These are phyloP conservation scores for Brassica juncea DNA, from an alignment of 345 rosid species.

Conservation along the genomic window DNA sequence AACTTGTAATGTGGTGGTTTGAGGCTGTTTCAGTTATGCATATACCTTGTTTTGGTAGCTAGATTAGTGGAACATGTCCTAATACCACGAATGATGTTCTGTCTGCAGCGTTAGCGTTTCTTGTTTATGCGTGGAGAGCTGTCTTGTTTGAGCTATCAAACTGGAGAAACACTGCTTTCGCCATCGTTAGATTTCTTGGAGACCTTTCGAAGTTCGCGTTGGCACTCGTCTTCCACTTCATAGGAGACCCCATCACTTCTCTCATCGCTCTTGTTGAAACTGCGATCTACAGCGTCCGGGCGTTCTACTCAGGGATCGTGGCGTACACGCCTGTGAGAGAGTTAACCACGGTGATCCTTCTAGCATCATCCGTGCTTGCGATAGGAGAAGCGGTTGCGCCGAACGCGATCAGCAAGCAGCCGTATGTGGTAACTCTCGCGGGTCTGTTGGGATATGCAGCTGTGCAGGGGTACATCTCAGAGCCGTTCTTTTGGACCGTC, in stretches of 20 bases:
- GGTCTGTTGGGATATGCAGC: slow-evolving; percentile 80
- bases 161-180: slow-evolving; percentile 60
- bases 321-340: slow-evolving; percentile 74
- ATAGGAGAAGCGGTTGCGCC: slow-evolving; percentile 82
- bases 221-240: slow-evolving; percentile 71
- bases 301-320: slow-evolving; percentile 72
- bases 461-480: slow-evolving; percentile 70
- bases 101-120: slow-evolving; percentile 71
- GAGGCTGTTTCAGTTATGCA: neutral
- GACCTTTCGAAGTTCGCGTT: slow-evolving; percentile 63
- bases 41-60: neutral
- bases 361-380: slow-evolving; percentile 73
- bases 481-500: slow-evolving; percentile 80
- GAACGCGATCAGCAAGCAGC: slow-evolving; percentile 60
- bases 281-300: slow-evolving; percentile 50
- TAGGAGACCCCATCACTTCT: slow-evolving; percentile 76
- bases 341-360: slow-evolving; percentile 58
- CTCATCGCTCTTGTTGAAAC: slow-evolving; percentile 57
- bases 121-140: slow-evolving; percentile 79
- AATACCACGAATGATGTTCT: neutral
- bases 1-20: neutral
- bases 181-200: slow-evolving; percentile 50
- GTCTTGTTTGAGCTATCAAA: slow-evolving; percentile 78
- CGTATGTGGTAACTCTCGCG: slow-evolving; percentile 59
- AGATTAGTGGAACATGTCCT: neutral